A percentile compares a stretch with the other conserved stretches of the same genome.
phyloP scores from a whole-genome alignment of 73 alveolate species.

The Blepharisma stoltei region DNA sequence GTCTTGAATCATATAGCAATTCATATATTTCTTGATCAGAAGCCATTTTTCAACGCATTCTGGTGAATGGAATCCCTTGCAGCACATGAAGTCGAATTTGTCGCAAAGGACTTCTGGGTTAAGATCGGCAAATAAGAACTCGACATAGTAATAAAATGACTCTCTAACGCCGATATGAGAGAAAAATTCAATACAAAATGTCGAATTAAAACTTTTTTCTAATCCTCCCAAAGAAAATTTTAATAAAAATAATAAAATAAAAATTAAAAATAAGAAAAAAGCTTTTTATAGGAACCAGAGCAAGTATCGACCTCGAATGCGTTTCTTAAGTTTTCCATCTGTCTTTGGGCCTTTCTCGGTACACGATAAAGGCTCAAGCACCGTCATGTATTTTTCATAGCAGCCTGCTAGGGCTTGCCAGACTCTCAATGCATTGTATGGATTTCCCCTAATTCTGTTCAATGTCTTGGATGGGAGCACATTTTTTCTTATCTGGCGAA shows the following conservation, averaged over 20 bases:
- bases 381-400: background rate
- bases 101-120: background rate
- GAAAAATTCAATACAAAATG: background rate
- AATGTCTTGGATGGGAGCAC: background rate
- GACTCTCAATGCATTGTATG: background rate
- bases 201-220: background rate
- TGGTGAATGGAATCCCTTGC: background rate
- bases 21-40: background rate
- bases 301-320: background rate
- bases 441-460: background rate
- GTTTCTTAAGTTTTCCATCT: background rate
- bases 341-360: constrained; percentile 2
- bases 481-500: background rate
- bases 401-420: background rate
- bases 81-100: background rate
- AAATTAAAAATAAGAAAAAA: too few species aligned
- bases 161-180: background rate
- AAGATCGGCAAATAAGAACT: background rate
- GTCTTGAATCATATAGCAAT: background rate
- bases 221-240: too few species aligned
- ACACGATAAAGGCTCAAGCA: background rate
- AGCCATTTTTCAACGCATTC: constrained; percentile 8
- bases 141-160: constrained; percentile 7
- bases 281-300: too few species aligned
- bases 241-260: too few species aligned